Base-by-base conservation (phyloP, 768 basidiomycete species). In the Lactarius hengduanensis region DNA sequence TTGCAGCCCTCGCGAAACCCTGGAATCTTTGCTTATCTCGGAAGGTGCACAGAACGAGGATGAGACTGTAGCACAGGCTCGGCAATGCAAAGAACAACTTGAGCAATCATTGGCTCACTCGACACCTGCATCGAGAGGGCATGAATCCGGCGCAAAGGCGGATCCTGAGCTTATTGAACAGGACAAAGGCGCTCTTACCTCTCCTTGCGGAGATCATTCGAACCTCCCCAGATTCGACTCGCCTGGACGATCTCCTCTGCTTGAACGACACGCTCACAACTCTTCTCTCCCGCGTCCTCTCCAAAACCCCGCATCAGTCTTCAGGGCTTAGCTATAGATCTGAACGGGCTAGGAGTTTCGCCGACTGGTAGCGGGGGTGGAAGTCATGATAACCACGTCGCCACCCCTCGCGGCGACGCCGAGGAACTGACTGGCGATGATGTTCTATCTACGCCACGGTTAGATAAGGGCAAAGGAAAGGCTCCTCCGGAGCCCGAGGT, bases 381-480 rank as follows among this genome's bases (percentile, higher is more conserved):
- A 26, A n/a, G 32, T 38, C 30, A 53, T 18, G 40, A 38, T 20
- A 50, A 59, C 13, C 62, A 59, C n/a, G 34, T 63, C 36, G 50
- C n/a, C n/a, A 64, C 45, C 30, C 36, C 56, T 30, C 59, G 57
- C 36, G 26, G 40, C 10, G 71, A 60, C 34, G 47, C 61, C 0
- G 64, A 60, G 13, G 63, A 67, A 30, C 65, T 64, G 3, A 70
- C 58, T 18, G 73, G 74, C 11, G 78, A 79, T 26, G 77, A 77
- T 1, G 66, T 69, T 26, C 83, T 80, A 16, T 78, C 82, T 50
- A 90, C 88, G 22, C 89, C 90, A 0, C 82, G 82, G 57, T 73
- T 88, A 18, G 90, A 93, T 75, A 94, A 93, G 74, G 92, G 91
- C 63, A 93, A 93, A 76, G 86, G 81, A 26, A 83, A 83, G 59